Base-by-base conservation (phyloP, 176 grass and related monocot genomes). In the Thinopyrum elongatum region DNA sequence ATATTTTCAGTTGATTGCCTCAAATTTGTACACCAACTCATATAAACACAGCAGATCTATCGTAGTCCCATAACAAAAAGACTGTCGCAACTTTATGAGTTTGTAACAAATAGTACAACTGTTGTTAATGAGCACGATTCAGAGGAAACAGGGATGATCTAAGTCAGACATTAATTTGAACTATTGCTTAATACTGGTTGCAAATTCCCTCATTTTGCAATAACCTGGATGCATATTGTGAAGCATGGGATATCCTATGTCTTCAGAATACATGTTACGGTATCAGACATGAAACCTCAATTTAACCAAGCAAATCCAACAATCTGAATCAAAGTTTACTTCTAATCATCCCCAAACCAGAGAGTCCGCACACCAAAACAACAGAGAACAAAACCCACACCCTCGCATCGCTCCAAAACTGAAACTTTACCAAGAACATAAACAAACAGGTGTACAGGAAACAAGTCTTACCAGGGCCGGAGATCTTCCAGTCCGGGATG, bases 401-500 rank as follows among this genome's bases (percentile, higher is more conserved):
- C 57, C 60, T 63, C 12, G 72, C 58, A 39, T 10, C 35, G 65
- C 74, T 42, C 10, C 39, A 60, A 15, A 26, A 38, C 31, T 29
- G 5, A 34, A 34, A 34, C 15, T 30, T 62, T 2, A 10, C 16
- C 12, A 71, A 81, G 46, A 84, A 49, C 0, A 1, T 47, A 11
- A 51, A 82, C n/a, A 57, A 58, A 21, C 53, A 58, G 53, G 53
- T 22, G 19, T 58, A 22, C 53, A 8, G 16, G 15, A 19, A 82
- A 65, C 68, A 46, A 1, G 1, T 76, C 46, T 78, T 90, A 96
- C 94, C 94, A 83, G 91, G 91, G 29, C 83, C 89, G 34, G 94
- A 90, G 65, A 96, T 96, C 79, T 82, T 96, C 94, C 94, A 96
- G 80, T 93, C 88, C 35, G 87, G 77, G 72, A 95, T 83, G 2